These are phyloP conservation scores for Antarctomyces pellizariae DNA, from an alignment of 495 filamentous ascomycete genomes.

Conservation along the genomic window DNA sequence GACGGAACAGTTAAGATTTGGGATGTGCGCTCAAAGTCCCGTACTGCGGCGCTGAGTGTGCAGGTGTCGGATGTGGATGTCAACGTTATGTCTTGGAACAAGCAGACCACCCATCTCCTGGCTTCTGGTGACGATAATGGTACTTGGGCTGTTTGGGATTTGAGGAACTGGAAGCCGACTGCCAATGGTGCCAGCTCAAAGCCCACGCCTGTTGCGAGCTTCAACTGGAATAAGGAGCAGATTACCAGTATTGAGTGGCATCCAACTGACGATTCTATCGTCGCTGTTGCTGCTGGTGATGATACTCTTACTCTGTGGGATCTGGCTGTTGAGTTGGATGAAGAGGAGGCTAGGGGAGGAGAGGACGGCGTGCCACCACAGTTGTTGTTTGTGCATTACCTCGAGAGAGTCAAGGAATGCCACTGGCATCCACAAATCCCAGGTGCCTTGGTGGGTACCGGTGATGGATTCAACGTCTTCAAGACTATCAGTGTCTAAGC, in stretches of 20 bases:
- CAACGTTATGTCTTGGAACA: slow-evolving; percentile 90
- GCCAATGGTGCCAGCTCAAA: slow-evolving; percentile 19
- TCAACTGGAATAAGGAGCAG: slow-evolving; percentile 85
- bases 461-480: slow-evolving; percentile 61
- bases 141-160: slow-evolving; percentile 87
- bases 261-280: slow-evolving; percentile 82
- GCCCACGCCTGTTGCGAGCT: slow-evolving; percentile 60
- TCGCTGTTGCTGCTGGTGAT: slow-evolving; percentile 79
- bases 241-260: slow-evolving; percentile 96
- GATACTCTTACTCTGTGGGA: slow-evolving; percentile 93
- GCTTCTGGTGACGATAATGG: slow-evolving; percentile 89
- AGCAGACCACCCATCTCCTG: slow-evolving; percentile 63
- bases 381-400: slow-evolving; percentile 87
- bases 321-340: slow-evolving; percentile 84
- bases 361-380: slow-evolving; percentile 83
- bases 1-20: slow-evolving; percentile 91
- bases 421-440: slow-evolving; percentile 97
- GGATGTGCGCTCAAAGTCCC: slow-evolving; percentile 76
- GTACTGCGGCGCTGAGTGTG: slow-evolving; percentile 64
- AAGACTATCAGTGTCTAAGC: slow-evolving; percentile 41
- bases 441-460: slow-evolving; percentile 74
- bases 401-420: slow-evolving; percentile 76
- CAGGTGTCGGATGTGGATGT: slow-evolving; percentile 67
- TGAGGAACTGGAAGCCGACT: slow-evolving; percentile 75
- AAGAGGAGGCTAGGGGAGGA: slow-evolving; percentile 78